Percentiles rank a stretch among this genome's conserved stretches.
These are phyloP conservation scores for Papiliotrema flavescens DNA, from an alignment of 1,284 basidiomycete species.

Conservation along the genomic window DNA sequence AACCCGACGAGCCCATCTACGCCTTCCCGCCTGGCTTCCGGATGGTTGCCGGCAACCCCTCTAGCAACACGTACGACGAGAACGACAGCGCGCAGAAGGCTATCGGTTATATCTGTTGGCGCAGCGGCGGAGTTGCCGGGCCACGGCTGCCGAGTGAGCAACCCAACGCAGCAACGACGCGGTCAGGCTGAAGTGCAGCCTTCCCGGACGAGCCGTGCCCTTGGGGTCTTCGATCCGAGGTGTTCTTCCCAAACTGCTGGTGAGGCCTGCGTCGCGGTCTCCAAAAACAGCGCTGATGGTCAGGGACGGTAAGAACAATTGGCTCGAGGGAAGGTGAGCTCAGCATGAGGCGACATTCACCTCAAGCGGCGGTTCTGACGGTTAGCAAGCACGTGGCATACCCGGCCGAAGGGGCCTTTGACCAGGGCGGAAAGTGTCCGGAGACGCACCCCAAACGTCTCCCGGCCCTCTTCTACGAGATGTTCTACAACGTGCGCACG, in stretches of 20 bases:
- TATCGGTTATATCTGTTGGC: conserved; percentile 20
- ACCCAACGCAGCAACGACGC: neutral
- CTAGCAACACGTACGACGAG: conserved; percentile 11
- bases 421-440: conserved; percentile 23
- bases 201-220: conserved; percentile 24
- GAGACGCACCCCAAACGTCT: conserved; percentile 20
- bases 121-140: neutral
- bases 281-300: neutral
- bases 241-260: conserved; percentile 30
- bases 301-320: conserved; percentile 26
- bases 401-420: conserved; percentile 11
- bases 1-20: conserved; percentile 14
- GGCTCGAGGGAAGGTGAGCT: conserved; percentile 20
- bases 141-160: too few species aligned
- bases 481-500: conserved; percentile 18
- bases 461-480: conserved; percentile 29
- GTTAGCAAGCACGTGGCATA: conserved; percentile 22
- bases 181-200: conserved; percentile 1
- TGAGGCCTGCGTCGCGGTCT: neutral
- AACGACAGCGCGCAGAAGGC: conserved; percentile 14
- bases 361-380: too few species aligned
- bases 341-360: neutral
- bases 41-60: conserved; percentile 25
- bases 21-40: conserved; percentile 27
- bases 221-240: conserved; percentile 21